A percentile compares a stretch with the other conserved stretches of the same genome.
phyloP scores from a whole-genome alignment of 2,329 filamentous ascomycete species.

The Fusarium sp. region DNA sequence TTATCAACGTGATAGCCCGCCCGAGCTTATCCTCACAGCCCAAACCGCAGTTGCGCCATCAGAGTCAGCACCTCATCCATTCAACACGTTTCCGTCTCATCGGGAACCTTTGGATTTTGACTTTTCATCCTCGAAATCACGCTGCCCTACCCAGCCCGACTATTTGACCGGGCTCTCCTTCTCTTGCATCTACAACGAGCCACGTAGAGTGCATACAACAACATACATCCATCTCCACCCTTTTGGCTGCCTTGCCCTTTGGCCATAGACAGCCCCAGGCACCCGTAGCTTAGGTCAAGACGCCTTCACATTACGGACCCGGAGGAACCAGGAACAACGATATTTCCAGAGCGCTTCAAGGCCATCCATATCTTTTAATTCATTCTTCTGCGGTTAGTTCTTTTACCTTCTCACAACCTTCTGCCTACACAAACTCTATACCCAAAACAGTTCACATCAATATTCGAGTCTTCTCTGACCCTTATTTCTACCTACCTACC shows the following conservation, averaged over 20 bases:
- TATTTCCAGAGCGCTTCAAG: constrained; percentile 34
- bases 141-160: constrained; percentile 1
- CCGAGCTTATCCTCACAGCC: constrained; percentile 28
- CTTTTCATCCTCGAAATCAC: constrained; percentile 24
- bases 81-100: constrained; percentile 14
- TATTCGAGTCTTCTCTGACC: background rate
- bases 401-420: constrained; percentile 16
- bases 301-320: constrained; percentile 31
- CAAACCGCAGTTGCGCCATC: constrained; percentile 32
- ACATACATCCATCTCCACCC: constrained; percentile 18
- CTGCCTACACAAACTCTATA: constrained; percentile 13
- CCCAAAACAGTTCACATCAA: constrained; percentile 5
- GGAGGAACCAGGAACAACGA: constrained; percentile 34
- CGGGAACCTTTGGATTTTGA: constrained; percentile 26
- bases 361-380: constrained; percentile 21
- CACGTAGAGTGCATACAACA: constrained; percentile 16
- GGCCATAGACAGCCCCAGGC: constrained; percentile 33
- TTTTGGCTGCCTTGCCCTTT: constrained; percentile 14
- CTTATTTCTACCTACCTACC: background rate
- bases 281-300: constrained; percentile 33
- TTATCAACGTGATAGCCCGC: constrained; percentile 23
- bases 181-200: constrained; percentile 2
- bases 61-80: constrained; percentile 9
- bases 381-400: constrained; percentile 35
- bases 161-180: constrained; percentile 11